Evolutionary conservation across 2,329 filamentous ascomycete species (phyloP), one percentile per base, ranked within the genome.

Genomic region (Aspergillus flavus): DNA sequence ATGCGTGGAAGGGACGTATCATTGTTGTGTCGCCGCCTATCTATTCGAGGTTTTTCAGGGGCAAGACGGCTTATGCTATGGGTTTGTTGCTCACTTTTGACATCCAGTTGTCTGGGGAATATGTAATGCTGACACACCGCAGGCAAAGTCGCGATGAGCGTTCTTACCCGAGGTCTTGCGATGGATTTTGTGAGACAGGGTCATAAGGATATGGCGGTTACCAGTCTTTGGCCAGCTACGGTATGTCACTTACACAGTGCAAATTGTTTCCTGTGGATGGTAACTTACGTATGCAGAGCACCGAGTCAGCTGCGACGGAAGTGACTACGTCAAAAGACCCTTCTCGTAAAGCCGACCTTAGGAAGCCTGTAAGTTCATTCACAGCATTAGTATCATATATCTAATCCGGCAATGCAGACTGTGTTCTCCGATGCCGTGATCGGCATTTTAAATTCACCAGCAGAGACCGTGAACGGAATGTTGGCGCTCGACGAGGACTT

Each of bases 1-100:
- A 81, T 64, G 80, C 71, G 0, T 84, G 82, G 78, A 83, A 80
- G 30, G 91, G 88, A 0, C 79, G 92, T 30, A 86, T 96, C 65
- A 81, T 96, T 53, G 90, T 95, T 60, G 90, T 96, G 60, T 91
- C 88, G 72, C 93, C 93, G 28, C 92, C 92, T 1, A 94, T 96
- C 62, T 96, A 96, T 77, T 91, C 87, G 66, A 84, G 93, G 34
- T 96, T 96, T 78, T 94, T 95, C 76, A 81, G 91, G 26, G 93
- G 92, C 12, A 96, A 96, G 84, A 91, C 92, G 1, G 91, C 90
- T 16, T 96, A 96, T 78, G 91, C 93, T 0, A 86, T 88, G 78
- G 85, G 84, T 66, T 67, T 68, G 73, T 68, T 57, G 16, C 39
- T 60, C 11, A 3, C 6, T 32, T 16, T 43, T 28, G 19, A 2